Evolutionary conservation across 352 stramenopile genomes (phyloP), one percentile per base, ranked within the genome.

Genomic region (Pythium coloratum): DNA sequence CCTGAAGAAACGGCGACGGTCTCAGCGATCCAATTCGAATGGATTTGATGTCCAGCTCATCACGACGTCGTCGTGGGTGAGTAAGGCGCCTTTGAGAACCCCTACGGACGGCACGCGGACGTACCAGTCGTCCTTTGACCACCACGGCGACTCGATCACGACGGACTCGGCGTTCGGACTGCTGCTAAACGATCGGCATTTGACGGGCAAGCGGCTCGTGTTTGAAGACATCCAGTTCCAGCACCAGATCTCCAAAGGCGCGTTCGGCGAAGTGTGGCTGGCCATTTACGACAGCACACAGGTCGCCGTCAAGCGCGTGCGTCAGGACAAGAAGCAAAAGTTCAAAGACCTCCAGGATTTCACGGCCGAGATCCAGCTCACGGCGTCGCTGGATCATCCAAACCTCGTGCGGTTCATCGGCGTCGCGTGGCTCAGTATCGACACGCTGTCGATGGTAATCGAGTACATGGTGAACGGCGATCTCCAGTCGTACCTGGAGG

Each of bases 381-480:
- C 72, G 0, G 76, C 80, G 3, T 77, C 75, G 44, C 51, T 89
- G 12, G 65, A 71, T 13, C 78, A 89, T 46, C 69, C 70, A 3
- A 78, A 86, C 57, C 66, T 89, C 10, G 69, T 87, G 8, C 40
- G 62, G 9, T 86, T 86, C 47, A 72, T 87, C 26, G 81, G 78
- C 3, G 77, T 86, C 18, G 64, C 72, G 1, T 89, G 78, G 76
- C 82, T 58, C 32, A 80, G 67, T 26, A 70, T 87, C 16, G 71
- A 82, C 59, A 81, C 76, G 33, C 54, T 88, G 47, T 78, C 73
- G 6, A 76, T 88, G 69, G 74, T 88, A 40, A 70, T 76, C 51
- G 81, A 90, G 70, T 88, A 84, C 57, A 71, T 88, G 32, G 57
- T 70, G 26, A 65, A 68, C 46, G 81, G 78, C n/a, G 79, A 88